These are phyloP conservation scores for Aureobasidium sp. DNA, from an alignment of 2,329 filamentous ascomycete species.

Conservation along the genomic window DNA sequence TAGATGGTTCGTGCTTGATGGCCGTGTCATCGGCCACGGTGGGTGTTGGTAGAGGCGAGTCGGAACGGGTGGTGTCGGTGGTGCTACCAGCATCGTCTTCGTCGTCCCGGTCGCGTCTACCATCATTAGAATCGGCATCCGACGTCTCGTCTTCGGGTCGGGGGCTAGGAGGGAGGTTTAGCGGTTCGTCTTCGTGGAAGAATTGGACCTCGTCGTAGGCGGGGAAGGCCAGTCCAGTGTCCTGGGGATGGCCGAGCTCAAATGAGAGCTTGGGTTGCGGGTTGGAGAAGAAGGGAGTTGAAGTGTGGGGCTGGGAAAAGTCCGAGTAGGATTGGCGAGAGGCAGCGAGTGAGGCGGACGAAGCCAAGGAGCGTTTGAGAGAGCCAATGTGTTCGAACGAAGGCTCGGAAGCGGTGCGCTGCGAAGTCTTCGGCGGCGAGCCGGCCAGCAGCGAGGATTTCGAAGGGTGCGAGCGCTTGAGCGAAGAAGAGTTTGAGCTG, in stretches of 20 bases:
- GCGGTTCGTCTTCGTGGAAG: slow-evolving; percentile 16
- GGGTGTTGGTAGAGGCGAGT: slow-evolving; percentile 47
- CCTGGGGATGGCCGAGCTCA: slow-evolving; percentile 44
- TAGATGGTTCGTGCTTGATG: slow-evolving; percentile 63
- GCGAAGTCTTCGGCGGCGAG: slow-evolving; percentile 20
- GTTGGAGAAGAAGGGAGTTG: slow-evolving; percentile 52
- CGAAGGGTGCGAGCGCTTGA: slow-evolving; percentile 34
- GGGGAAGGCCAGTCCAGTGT: slow-evolving; percentile 38
- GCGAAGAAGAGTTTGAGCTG: slow-evolving; percentile 24
- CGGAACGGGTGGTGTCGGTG: slow-evolving; percentile 48
- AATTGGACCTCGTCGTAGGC: slow-evolving; percentile 30
- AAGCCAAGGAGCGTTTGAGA: slow-evolving; percentile 25
- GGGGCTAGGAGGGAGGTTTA: slow-evolving; percentile 32
- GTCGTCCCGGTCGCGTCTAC: slow-evolving; percentile 30
- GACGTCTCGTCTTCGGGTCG: slow-evolving; percentile 13
- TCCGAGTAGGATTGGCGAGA: slow-evolving; percentile 23
- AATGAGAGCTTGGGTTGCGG: slow-evolving; percentile 56
- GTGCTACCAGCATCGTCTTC: slow-evolving; percentile 38
- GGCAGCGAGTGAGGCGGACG: slow-evolving; percentile 20
- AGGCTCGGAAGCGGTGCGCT: slow-evolving; percentile 11
- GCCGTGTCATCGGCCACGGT: slow-evolving; percentile 73
- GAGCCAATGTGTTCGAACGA: slow-evolving; percentile 27
- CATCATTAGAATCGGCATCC: slow-evolving; percentile 27
- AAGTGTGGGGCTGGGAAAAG: slow-evolving; percentile 26
- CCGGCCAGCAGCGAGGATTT: slow-evolving; percentile 35